phyloP scores from a whole-genome alignment of 1,284 basidiomycete species.

The Rhizoctonia solani region DNA sequence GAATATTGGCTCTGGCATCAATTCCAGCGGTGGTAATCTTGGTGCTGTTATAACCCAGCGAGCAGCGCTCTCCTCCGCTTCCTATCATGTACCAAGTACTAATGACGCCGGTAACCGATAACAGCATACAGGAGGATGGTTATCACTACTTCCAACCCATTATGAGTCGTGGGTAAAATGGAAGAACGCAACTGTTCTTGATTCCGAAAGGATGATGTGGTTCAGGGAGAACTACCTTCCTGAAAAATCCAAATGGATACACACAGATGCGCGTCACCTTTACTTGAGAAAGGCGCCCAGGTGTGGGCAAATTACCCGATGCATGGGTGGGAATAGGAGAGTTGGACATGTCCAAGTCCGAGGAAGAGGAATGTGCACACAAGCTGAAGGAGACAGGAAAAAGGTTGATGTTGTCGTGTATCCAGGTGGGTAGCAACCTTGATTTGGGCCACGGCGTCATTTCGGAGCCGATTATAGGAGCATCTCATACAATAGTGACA shows the following conservation, averaged over 20 bases:
- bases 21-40: constrained; percentile 63
- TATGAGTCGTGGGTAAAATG: constrained; percentile 61
- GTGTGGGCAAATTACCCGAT: constrained; percentile 54
- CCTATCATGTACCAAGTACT: constrained; percentile 66
- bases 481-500: constrained; percentile 24
- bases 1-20: not conserved
- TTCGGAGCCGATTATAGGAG: too few relatives aligned
- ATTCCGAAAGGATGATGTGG: constrained; percentile 70
- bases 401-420: constrained; percentile 61
- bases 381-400: constrained; percentile 61
- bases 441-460: too few relatives aligned
- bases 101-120: constrained; percentile 75
- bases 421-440: constrained; percentile 22
- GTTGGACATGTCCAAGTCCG: constrained; percentile 67
- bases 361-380: constrained; percentile 66
- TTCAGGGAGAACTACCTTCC: constrained; percentile 71
- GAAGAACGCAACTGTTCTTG: constrained; percentile 61
- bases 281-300: constrained; percentile 63
- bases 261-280: constrained; percentile 72
- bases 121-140: constrained; percentile 49
- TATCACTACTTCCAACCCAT: constrained; percentile 42
- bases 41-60: constrained; percentile 69
- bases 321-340: constrained; percentile 69
- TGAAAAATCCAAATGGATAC: constrained; percentile 58
- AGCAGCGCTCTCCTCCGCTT: constrained; percentile 56